Percentiles rank a stretch among this genome's conserved stretches.
Evolutionary conservation across 1,284 basidiomycete genomes (phyloP).

Genomic region (Termitomyces sp.): DNA sequence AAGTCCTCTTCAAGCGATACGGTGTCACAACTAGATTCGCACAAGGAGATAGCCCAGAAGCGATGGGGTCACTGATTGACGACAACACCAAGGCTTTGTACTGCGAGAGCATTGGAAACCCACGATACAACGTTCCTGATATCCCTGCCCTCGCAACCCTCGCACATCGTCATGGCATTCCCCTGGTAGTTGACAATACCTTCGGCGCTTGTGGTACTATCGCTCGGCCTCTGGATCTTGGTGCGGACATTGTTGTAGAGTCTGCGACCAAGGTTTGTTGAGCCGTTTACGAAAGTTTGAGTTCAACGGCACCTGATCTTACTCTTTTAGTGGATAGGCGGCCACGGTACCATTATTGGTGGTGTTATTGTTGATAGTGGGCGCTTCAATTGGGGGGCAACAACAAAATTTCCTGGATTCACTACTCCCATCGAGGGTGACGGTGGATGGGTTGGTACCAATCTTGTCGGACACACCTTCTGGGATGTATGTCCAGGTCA

Average conservation of each 20-base stretch:
- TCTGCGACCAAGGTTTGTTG: conserved; percentile 11
- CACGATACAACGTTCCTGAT: conserved; percentile 63
- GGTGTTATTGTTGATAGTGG: conserved; percentile 68
- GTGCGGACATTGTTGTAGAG: conserved; percentile 64
- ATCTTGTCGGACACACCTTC: conserved; percentile 53
- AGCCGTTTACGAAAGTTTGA: background rate
- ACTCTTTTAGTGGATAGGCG: conserved; percentile 71
- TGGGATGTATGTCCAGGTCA: conserved; percentile 12
- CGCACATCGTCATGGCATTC: conserved; percentile 62
- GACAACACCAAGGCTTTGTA: conserved; percentile 62
- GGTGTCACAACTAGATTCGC: conserved; percentile 20
- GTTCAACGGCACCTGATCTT: background rate
- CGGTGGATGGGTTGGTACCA: conserved; percentile 58
- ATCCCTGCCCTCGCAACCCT: conserved; percentile 59
- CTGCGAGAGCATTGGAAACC: conserved; percentile 75
- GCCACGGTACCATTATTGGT: conserved; percentile 72
- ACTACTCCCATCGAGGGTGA: conserved; percentile 69
- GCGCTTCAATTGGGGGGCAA: conserved; percentile 55
- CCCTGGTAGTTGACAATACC: conserved; percentile 76
- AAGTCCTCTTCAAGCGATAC: conserved; percentile 13
- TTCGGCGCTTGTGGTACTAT: conserved; percentile 67
- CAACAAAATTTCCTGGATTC: conserved; percentile 45
- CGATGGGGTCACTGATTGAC: conserved; percentile 60
- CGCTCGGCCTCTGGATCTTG: conserved; percentile 63
- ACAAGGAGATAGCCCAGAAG: conserved; percentile 36